Evolutionary conservation across 139 green algal genomes (phyloP), one percentile per base, ranked within the genome.

Genomic region (Parachlorella kessleri): DNA sequence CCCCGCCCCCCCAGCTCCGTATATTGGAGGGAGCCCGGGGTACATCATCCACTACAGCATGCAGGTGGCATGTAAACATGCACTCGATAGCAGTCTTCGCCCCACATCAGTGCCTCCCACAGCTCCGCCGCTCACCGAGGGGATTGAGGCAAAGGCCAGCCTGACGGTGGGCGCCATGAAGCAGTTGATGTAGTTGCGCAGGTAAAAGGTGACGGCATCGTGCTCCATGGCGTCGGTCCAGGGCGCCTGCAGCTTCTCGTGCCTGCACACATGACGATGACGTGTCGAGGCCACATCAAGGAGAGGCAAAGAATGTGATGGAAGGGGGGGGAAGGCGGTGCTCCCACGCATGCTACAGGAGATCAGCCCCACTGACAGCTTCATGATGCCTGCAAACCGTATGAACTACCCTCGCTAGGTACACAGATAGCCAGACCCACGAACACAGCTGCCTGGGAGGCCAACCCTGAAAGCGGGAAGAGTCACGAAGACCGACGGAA

Each of bases 151-250:
- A 14, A 87, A 66, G 1, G 76, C 85, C 4, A 84, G 21, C 14
- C 63, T 38, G 0, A 91, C n/a, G 55, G 78, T 32, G 0, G 63
- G 9, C 0, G 42, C 36, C 0, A 73, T 81, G 54, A 83, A 90
- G 53, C 73, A 67, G 24, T 80, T 40, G 3, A 82, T 66, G 68
- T 91, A 91, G 76, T 87, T 84, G 6, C 72, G 77, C 9, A 89
- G 75, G 66, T 87, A 84, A 39, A 80, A 90, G 32, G 48, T 3
- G 0, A 55, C 81, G 1, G 78, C 72, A 14, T 81, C 68, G 0
- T 64, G 3, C 30, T 80, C 38, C 84, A 87, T 85, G 8, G 75
- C 63, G 3, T 33, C n/a, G 23, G 53, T 76, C 39, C 85, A 87
- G 7, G 63, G 48, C 4, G 79, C 66, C 40, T 63, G 23, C 30